Evolutionary conservation across 148 eudicot genomes (phyloP), one percentile per base, ranked within the genome.

Genomic region (Diospyros lotus): DNA sequence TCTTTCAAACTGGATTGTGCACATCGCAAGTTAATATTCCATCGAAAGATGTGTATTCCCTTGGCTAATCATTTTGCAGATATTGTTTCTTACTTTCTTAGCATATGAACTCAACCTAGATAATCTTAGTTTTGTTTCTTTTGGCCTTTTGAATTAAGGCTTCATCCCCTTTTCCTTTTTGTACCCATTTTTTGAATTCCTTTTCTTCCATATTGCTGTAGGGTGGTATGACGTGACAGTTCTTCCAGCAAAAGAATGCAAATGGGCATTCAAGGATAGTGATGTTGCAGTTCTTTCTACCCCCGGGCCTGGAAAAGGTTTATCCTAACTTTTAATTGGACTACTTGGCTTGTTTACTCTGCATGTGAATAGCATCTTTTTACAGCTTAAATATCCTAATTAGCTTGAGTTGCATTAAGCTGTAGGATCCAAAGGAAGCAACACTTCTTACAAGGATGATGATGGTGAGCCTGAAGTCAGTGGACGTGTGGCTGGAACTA

Each of bases 231-330:
- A 95, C 82, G 97, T 81, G 66, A 79, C 89, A 64, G 88, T 89
- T 81, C 83, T 86, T 51, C 97, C 99, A 46, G 78, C 84, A 69
- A 88, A 81, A 72, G 97, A 95, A 69, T 78, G 72, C 81, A 93
- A 88, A 77, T 95, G 93, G 97, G 78, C 83, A 50, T 95, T 95
- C 78, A 95, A 95, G 79, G 99, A 95, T 80, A 97, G 97, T 44
- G 99, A 95, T 83, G 97, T 95, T 76, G 99, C 99, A 81, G 97
- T 95, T 84, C 93, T 95, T 71, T 95, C 97, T 66, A 82, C 87
- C 70, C 88, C 94, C 28, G 88, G 82, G 83, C 97, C 99, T 71
- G 92, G 96, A 81, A 78, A 94, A 90, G 97, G 99, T 95, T 77
- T 39, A 74, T 66, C 52, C 64, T 59, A 9, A 28, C 44, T 58